A percentile compares a stretch with the other conserved stretches of the same genome.
Conservation (phyloP, 2,329 filamentous ascomycete species). For the Cercospora berteroae region DNA sequence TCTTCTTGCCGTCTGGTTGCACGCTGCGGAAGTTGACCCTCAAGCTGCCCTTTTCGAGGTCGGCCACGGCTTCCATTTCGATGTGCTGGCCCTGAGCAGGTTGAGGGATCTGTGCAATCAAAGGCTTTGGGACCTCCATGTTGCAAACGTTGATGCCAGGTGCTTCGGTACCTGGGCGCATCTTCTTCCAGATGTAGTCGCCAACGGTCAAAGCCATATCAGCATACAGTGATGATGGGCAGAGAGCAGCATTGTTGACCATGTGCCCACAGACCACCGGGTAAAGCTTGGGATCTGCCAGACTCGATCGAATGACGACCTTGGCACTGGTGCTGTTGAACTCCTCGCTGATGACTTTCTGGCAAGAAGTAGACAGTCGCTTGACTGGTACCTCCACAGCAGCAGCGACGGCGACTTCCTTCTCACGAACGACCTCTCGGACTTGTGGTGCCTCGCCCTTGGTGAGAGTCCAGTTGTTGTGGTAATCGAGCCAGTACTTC, state of each 20-base stretch:
- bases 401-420: constrained; percentile 36
- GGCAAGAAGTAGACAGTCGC: constrained; percentile 62
- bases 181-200: constrained; percentile 65
- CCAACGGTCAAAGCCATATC: constrained; percentile 65
- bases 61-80: constrained; percentile 59
- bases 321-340: constrained; percentile 59
- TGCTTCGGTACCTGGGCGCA: constrained; percentile 56
- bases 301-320: constrained; percentile 64
- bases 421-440: constrained; percentile 41
- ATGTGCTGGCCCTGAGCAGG: constrained; percentile 57
- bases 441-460: constrained; percentile 59
- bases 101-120: constrained; percentile 58
- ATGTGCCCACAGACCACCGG: constrained; percentile 63
- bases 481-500: constrained; percentile 70
- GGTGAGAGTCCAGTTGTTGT: constrained; percentile 68
- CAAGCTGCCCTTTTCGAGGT: constrained; percentile 56
- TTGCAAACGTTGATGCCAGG: constrained; percentile 63
- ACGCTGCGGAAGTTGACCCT: constrained; percentile 57
- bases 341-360: constrained; percentile 62
- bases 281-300: constrained; percentile 62
- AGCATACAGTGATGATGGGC: constrained; percentile 62
- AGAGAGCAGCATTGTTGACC: constrained; percentile 65
- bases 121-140: constrained; percentile 68
- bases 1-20: constrained; percentile 58
- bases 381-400: constrained; percentile 51